Conservation (phyloP, 2,329 filamentous ascomycete genomes). For the Xylaria sp. region DNA sequence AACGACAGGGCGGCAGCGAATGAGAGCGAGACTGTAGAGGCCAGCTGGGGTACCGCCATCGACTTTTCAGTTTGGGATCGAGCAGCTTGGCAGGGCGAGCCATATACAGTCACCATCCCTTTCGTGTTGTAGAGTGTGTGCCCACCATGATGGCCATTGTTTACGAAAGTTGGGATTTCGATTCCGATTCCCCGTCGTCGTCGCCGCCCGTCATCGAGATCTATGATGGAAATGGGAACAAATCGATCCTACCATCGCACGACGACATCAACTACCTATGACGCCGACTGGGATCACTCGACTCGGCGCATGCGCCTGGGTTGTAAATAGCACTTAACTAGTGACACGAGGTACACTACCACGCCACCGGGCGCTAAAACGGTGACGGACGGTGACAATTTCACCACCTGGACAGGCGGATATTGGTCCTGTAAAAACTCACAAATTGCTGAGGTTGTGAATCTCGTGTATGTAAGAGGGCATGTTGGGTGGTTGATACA, state of each 20-base stretch:
- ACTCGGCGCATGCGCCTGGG: not conserved
- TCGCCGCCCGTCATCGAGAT: slow-evolving; percentile 39
- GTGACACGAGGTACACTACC: not conserved
- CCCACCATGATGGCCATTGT: slow-evolving; percentile 21
- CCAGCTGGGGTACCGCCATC: slow-evolving; percentile 45
- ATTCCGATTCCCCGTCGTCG: slow-evolving; percentile 38
- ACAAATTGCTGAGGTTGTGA: too few species aligned
- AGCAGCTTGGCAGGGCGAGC: slow-evolving; percentile 42
- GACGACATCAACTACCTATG: not conserved
- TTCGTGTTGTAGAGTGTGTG: slow-evolving; percentile 7
- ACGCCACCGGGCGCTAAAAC: too few species aligned
- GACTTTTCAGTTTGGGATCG: slow-evolving; percentile 48
- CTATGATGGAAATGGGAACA: slow-evolving; percentile 36
- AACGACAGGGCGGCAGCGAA: slow-evolving; percentile 37
- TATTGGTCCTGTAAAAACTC: not conserved
- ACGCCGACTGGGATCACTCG: not conserved
- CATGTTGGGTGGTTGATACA: not conserved
- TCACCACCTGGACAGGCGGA: too few species aligned
- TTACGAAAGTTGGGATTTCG: slow-evolving; percentile 20
- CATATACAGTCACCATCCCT: slow-evolving; percentile 22
- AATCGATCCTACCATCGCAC: slow-evolving; percentile 24
- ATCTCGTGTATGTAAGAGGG: too few species aligned
- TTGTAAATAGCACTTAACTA: not conserved
- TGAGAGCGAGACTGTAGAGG: slow-evolving; percentile 28
- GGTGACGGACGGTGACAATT: too few species aligned